Percentiles rank a stretch among this genome's conserved stretches.
Evolutionary conservation across 129 eudicot genomes (phyloP).

Genomic region (Sambucus nigra): DNA sequence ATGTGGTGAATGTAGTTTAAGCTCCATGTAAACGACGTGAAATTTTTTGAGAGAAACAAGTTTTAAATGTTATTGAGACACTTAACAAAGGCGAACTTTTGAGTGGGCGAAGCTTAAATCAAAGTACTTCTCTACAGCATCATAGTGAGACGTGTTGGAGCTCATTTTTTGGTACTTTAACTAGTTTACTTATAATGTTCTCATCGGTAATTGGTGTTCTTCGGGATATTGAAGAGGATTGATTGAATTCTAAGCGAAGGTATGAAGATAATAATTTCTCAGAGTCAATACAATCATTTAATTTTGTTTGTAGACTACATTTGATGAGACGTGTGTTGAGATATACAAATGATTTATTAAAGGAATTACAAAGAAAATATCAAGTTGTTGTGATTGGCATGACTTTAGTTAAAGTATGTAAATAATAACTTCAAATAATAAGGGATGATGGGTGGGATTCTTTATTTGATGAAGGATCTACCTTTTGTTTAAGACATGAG

Average conservation of each 20-base stretch:
- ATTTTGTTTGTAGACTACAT: slow-evolving; percentile 4
- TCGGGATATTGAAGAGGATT: neutral
- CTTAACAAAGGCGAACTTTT: neutral
- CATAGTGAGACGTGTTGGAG: slow-evolving; percentile 9
- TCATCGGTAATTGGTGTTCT: slow-evolving; percentile 5
- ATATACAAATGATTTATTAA: neutral
- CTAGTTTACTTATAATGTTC: neutral
- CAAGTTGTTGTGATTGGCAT: neutral
- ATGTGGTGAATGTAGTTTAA: too few species aligned
- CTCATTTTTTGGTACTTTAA: neutral
- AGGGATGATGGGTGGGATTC: too few species aligned
- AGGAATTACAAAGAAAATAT: neutral
- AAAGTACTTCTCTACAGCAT: neutral
- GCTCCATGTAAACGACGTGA: neutral
- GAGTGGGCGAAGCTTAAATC: neutral
- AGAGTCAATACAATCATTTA: slow-evolving; percentile 3
- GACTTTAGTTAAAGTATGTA: neutral
- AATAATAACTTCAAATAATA: too few species aligned
- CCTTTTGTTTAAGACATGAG: too few species aligned
- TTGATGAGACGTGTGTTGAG: too few species aligned
- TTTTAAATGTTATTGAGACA: neutral
- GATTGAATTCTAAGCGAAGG: too few species aligned
- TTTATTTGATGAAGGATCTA: too few species aligned
- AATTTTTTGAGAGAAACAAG: neutral
- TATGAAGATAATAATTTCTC: neutral